Percentiles rank a stretch among this genome's conserved stretches.
These are phyloP conservation scores for Porcisia deanei DNA, from an alignment of 208 protist species.

Conservation along the genomic window DNA sequence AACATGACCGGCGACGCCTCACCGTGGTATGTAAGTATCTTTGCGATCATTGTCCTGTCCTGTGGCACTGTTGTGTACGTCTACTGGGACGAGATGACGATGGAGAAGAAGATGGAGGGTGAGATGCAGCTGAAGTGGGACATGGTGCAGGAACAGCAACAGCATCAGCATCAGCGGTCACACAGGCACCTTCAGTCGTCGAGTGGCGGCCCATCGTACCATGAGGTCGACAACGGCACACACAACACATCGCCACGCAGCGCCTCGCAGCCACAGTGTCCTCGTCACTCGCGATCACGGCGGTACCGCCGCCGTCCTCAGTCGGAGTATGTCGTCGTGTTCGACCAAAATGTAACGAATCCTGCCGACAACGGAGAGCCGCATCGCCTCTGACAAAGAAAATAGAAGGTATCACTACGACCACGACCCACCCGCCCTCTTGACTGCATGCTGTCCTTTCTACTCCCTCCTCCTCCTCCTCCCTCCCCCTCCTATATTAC, in stretches of 20 bases:
- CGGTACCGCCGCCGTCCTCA: conserved; percentile 20
- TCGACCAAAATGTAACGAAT: conserved; percentile 13
- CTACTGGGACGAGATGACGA: conserved; percentile 52
- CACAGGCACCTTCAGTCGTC: not conserved
- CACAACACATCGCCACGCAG: not conserved
- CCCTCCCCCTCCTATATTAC: not conserved
- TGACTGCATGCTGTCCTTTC: not conserved
- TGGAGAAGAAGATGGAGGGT: conserved; percentile 35
- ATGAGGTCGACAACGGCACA: not conserved
- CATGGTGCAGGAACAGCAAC: conserved; percentile 17
- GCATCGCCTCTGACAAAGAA: not conserved
- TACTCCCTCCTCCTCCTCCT: not conserved
- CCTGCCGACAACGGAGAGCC: not conserved
- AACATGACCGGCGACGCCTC: conserved; percentile 43
- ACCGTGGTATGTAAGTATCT: conserved; percentile 46
- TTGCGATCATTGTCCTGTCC: conserved; percentile 32
- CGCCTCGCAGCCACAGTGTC: not conserved
- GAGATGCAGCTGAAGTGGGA: conserved; percentile 50
- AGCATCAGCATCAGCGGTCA: conserved; percentile 8
- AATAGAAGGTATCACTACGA: not conserved
- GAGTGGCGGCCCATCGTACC: not conserved
- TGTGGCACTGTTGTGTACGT: conserved; percentile 51
- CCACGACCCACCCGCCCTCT: too few relatives aligned
- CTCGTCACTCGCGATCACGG: conserved; percentile 18
- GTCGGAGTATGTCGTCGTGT: conserved; percentile 19